Evolutionary conservation across 2,329 filamentous ascomycete genomes (phyloP).

Genomic region (Fusarium sp.): DNA sequence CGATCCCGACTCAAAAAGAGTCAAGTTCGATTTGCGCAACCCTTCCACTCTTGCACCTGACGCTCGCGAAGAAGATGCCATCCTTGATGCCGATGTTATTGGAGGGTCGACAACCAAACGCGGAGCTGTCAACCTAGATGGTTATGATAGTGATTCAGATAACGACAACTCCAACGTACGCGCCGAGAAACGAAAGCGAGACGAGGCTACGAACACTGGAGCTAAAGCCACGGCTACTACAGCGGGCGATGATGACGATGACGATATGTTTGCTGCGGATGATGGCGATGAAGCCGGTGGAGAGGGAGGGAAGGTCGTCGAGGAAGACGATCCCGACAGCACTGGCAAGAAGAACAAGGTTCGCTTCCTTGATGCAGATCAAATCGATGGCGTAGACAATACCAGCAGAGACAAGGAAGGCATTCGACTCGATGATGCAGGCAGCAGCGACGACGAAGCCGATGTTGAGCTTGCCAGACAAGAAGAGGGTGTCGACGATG

Average conservation of each 20-base stretch:
- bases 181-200: constrained; percentile 69
- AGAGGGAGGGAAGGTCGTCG: constrained; percentile 49
- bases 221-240: constrained; percentile 60
- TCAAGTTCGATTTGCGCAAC: constrained; percentile 94
- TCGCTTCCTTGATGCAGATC: constrained; percentile 65
- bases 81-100: constrained; percentile 93
- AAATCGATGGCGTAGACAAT: constrained; percentile 83
- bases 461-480: constrained; percentile 77
- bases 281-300: constrained; percentile 66
- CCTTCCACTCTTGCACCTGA: constrained; percentile 91
- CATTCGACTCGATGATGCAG: constrained; percentile 69
- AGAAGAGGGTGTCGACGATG: constrained; percentile 84
- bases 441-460: constrained; percentile 71
- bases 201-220: constrained; percentile 58
- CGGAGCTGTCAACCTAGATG: constrained; percentile 94
- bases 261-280: constrained; percentile 81
- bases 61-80: constrained; percentile 74
- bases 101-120: constrained; percentile 85
- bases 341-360: constrained; percentile 73
- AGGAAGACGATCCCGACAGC: constrained; percentile 48
- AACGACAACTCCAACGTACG: constrained; percentile 88
- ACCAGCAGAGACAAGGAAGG: constrained; percentile 79
- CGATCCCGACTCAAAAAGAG: constrained; percentile 72
- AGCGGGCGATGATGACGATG: constrained; percentile 66
- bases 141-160: constrained; percentile 93